Evolutionary conservation across 2,329 filamentous ascomycete species (phyloP), one percentile per base, ranked within the genome.

Genomic region (Seiridium cupressi): DNA sequence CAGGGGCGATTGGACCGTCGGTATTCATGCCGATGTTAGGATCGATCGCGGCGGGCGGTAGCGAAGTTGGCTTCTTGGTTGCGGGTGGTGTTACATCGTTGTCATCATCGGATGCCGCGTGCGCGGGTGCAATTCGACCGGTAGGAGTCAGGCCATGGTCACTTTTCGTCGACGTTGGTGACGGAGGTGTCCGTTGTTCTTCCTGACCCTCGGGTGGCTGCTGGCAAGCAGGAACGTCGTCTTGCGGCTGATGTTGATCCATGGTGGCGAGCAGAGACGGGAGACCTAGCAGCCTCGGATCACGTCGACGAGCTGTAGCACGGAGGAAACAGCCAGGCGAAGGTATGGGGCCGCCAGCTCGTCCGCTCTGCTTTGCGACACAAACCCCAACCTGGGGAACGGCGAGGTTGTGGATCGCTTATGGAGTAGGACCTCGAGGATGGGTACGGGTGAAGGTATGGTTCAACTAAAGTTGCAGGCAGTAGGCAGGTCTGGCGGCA

Each of bases 11-110:
- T 34, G 47, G 35, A 11, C 60, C 57, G 44, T 57, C 58, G 26
- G 44, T 13, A 48, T 38, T 55, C 53, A 49, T 51, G 57, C 49
- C 57, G 26, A 54, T 35, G 26, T 59, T 51, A 13, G 49, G 40
- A 36, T 59, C 40, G 35, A 59, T 42, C n/a, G 57, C 49, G 31
- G 48, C 57, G 9, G 57, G 38, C 40, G 57, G 57, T 36, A 58
- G 32, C 11, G 55, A 49, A 31, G 46, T 51, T 8, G 55, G 55
- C 34, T 57, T 57, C 32, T 36, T 57, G 9, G 31, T 35, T 18
- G 55, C 55, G 34, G 55, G 47, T 8, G 55, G 55, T n/a, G 55
- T 58, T 3, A 58, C 13, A 11, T 49, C 55, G 18, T 58, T 11
- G 5, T 58, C 55, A 11, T 58, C 44, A 10, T 58, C 55, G 46